Percentiles rank a stretch among this genome's conserved stretches.
Conservation (phyloP, 2,329 filamentous ascomycete species). For the Ambrosiella cleistominuta region DNA sequence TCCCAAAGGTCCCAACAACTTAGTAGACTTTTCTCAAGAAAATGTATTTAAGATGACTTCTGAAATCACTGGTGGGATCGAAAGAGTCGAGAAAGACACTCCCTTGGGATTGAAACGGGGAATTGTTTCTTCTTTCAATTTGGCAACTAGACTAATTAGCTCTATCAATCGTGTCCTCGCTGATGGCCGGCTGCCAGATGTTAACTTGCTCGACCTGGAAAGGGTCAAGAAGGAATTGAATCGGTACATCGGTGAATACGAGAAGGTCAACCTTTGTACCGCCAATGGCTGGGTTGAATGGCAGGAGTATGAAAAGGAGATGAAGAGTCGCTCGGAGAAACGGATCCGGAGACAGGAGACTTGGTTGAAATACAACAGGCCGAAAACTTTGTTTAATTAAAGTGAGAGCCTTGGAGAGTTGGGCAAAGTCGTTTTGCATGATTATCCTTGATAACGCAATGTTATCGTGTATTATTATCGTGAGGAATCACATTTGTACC, state of each 20-base stretch:
- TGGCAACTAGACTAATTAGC: constrained; percentile 17
- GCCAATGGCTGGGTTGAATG: constrained; percentile 10
- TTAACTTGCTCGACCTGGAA: constrained; percentile 1
- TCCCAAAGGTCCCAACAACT: too few relatives aligned
- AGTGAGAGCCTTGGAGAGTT: too few relatives aligned
- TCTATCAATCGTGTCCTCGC: constrained; percentile 2
- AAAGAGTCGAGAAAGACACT: background rate
- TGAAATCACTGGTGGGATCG: background rate
- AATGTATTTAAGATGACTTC: too few relatives aligned
- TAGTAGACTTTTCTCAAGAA: too few relatives aligned
- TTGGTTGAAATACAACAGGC: background rate
- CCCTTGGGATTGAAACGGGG: constrained; percentile 5
- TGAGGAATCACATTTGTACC: too few relatives aligned
- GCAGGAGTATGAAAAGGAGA: constrained; percentile 3
- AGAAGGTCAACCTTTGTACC: constrained; percentile 1
- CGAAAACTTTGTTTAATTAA: background rate
- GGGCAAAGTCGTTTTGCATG: too few relatives aligned
- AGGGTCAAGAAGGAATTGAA: constrained; percentile 1
- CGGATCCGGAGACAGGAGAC: background rate
- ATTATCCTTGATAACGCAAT: too few relatives aligned
- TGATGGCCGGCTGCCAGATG: constrained; percentile 8
- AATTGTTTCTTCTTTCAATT: constrained; percentile 13
- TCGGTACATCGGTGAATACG: constrained; percentile 4
- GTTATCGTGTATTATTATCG: too few relatives aligned
- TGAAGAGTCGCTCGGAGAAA: background rate